These are phyloP conservation scores for Rutstroemia sp. DNA, from an alignment of 2,329 filamentous ascomycete species.

Conservation along the genomic window DNA sequence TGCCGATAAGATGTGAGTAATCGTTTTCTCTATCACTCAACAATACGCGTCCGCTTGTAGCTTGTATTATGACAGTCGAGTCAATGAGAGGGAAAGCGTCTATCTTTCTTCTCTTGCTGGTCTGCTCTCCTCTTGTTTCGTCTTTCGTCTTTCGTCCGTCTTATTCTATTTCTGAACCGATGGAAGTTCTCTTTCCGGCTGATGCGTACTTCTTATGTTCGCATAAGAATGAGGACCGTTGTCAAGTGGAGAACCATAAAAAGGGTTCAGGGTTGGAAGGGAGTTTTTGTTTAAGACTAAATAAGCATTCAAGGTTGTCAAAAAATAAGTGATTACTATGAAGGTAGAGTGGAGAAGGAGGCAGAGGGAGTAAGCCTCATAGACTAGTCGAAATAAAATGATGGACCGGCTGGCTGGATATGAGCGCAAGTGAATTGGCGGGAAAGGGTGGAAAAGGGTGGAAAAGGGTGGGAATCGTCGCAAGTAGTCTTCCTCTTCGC, in stretches of 20 bases:
- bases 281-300: not conserved
- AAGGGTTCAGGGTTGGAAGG: slow-evolving; percentile 1
- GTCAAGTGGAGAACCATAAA: slow-evolving; percentile 3
- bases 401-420: too few species aligned
- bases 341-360: too few species aligned
- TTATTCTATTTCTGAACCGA: not conserved
- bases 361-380: too few species aligned
- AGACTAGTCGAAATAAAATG: too few species aligned
- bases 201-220: not conserved
- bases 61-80: not conserved
- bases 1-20: too few species aligned
- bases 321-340: too few species aligned
- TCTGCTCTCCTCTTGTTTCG: not conserved
- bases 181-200: not conserved
- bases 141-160: not conserved
- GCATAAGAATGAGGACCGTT: not conserved
- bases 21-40: too few species aligned
- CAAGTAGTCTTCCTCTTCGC: too few species aligned
- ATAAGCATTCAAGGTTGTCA: not conserved
- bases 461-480: too few species aligned
- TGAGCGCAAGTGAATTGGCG: too few species aligned
- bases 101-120: not conserved
- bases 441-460: too few species aligned
- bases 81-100: not conserved
- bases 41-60: not conserved